These are phyloP conservation scores for Angomonas deanei DNA, from an alignment of 208 protist genomes.

Conservation along the genomic window DNA sequence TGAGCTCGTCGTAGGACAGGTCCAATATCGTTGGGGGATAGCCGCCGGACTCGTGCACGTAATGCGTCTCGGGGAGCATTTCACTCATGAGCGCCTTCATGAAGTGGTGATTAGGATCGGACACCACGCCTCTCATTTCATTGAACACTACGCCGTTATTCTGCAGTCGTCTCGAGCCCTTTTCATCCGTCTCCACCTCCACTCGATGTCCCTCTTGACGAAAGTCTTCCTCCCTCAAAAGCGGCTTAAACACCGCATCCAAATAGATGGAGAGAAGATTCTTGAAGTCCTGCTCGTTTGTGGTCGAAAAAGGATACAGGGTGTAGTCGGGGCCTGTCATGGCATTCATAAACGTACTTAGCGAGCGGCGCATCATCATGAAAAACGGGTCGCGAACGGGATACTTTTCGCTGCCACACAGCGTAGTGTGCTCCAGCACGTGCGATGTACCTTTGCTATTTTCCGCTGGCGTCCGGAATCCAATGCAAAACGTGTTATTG, in stretches of 20 bases:
- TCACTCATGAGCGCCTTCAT: constrained; percentile 52
- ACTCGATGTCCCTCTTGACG: constrained; percentile 89
- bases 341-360: constrained; percentile 92
- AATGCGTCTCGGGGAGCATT: constrained; percentile 86
- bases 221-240: constrained; percentile 89
- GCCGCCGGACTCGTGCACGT: constrained; percentile 86
- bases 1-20: constrained; percentile 85
- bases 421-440: constrained; percentile 95
- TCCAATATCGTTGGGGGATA: constrained; percentile 83
- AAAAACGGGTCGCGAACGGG: constrained; percentile 92
- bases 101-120: constrained; percentile 80
- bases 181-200: constrained; percentile 51
- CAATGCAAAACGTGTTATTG: constrained; percentile 96
- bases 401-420: constrained; percentile 95
- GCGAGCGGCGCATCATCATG: constrained; percentile 86
- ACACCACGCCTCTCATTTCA: constrained; percentile 92
- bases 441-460: constrained; percentile 95
- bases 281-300: constrained; percentile 87
- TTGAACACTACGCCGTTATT: constrained; percentile 94
- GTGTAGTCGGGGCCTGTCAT: constrained; percentile 93
- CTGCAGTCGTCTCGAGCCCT: constrained; percentile 28
- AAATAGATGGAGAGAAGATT: constrained; percentile 93
- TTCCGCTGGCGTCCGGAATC: constrained; percentile 92
- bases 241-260: constrained; percentile 88
- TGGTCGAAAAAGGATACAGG: constrained; percentile 92